Evolutionary conservation across 1,284 basidiomycete genomes (phyloP), one percentile per base, ranked within the genome.

Genomic region (Leccinum solheimii): DNA sequence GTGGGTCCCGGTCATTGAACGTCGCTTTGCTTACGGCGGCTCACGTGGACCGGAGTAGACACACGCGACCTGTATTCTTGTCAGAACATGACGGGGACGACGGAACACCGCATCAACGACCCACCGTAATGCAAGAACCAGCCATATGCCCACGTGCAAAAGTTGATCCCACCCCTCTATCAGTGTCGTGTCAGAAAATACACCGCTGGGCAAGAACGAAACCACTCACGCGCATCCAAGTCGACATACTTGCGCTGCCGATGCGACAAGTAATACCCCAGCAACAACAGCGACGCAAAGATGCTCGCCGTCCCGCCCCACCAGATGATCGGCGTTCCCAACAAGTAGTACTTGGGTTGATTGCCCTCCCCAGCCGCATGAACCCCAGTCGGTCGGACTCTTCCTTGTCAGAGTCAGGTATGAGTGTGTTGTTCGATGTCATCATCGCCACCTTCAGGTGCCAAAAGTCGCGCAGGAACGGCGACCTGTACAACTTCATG

Each of bases 371-470:
- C 57, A 94, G 83, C 59, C 87, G 86, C 54, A 98, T 81, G 79
- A 91, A 91, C 0, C 97, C 97, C 97, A 99, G 74, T 99, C 96
- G 54, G 84, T 82, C 0, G 97, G 96, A 68, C 86, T 86, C 97
- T 68, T 96, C 94, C 79, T 99, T 99, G 81, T 99, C 97, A 0
- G 95, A 93, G 71, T 99, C 95, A 0, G 97, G 97, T 51, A 98
- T 79, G 58, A 99, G 87, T 0, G 97, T 96, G 75, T 99, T 99
- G 82, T 99, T 99, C 5, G 96, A 97, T 0, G 95, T 98, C 94
- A 97, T 97, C 97, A 99, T 99, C 14, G 96, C 97, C 14, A 99
- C 94, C 72, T 99, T 99, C 61, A 99, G 86, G 76, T 99, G 97
- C 87, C 95, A 95, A 78, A 99, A 98, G 78, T 99, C 97, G 60